Conservation (phyloP, 2,329 filamentous ascomycete genomes). For the Rugonectria rugulosa region DNA sequence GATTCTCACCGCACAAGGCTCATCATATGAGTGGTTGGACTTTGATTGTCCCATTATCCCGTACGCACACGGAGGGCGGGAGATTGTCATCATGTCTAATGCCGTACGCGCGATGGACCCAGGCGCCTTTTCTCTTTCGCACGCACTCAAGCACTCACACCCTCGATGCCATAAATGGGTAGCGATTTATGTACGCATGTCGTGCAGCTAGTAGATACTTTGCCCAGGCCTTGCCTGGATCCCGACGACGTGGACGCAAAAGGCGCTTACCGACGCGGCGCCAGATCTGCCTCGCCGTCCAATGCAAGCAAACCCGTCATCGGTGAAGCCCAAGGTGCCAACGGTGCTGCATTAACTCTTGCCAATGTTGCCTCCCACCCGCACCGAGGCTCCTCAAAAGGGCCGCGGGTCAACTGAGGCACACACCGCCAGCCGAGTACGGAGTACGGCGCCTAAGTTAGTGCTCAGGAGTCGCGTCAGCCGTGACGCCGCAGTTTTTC, state of each 20-base stretch:
- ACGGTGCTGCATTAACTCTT: conserved; percentile 11
- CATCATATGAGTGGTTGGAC: conserved; percentile 26
- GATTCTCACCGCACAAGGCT: conserved; percentile 15
- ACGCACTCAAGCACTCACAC: conserved; percentile 21
- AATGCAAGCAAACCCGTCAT: conserved; percentile 32
- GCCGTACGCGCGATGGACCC: background rate
- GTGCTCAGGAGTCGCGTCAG: conserved; percentile 35
- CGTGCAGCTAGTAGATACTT: conserved; percentile 39
- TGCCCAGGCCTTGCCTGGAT: conserved; percentile 34
- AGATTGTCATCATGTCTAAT: conserved; percentile 29
- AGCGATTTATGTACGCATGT: conserved; percentile 39
- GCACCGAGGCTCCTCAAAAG: conserved; percentile 19
- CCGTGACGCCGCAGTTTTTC: conserved; percentile 21
- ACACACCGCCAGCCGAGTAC: conserved; percentile 23
- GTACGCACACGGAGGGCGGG: too few species aligned
- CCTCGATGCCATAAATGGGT: conserved; percentile 28
- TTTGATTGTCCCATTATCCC: conserved; percentile 24
- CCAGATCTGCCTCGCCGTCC: conserved; percentile 35
- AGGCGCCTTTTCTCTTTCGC: conserved; percentile 1
- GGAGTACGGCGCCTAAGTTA: conserved; percentile 7
- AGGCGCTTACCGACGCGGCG: conserved; percentile 33
- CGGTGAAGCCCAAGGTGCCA: conserved; percentile 38
- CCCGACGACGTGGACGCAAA: conserved; percentile 40
- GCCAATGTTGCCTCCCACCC: conserved; percentile 5
- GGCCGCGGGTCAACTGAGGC: conserved; percentile 25